Percentiles rank a stretch among this genome's conserved stretches.
These are phyloP conservation scores for Cardiospermum halicacabum DNA, from an alignment of 345 rosid genomes.

Conservation along the genomic window DNA sequence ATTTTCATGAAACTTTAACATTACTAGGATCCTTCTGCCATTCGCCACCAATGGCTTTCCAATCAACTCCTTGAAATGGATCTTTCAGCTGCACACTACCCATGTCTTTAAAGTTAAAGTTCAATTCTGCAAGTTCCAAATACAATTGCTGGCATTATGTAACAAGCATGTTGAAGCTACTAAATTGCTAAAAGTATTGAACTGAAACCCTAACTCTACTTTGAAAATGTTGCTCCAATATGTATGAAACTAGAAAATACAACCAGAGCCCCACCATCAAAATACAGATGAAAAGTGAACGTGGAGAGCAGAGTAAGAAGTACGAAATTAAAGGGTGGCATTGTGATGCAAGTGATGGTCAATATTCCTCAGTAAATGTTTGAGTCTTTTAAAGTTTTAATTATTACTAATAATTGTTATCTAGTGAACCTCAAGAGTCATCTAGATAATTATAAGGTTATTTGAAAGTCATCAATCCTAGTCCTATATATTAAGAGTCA, in stretches of 20 bases:
- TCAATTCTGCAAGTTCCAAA: conserved; percentile 8
- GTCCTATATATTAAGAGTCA: too few relatives aligned
- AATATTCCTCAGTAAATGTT: too few relatives aligned
- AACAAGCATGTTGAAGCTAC: background rate
- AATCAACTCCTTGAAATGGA: conserved; percentile 81
- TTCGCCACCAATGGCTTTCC: conserved; percentile 67
- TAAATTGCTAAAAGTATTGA: background rate
- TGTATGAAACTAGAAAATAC: background rate
- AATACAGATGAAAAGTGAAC: background rate
- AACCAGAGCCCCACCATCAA: background rate
- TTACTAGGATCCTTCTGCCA: conserved; percentile 61
- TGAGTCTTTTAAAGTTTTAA: too few relatives aligned
- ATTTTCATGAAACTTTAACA: too few relatives aligned
- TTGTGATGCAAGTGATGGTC: too few relatives aligned
- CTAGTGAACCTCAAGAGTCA: too few relatives aligned
- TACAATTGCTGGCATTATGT: background rate
- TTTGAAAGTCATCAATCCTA: too few relatives aligned
- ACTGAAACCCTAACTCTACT: background rate
- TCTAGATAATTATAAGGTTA: too few relatives aligned
- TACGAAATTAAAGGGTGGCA: too few relatives aligned
- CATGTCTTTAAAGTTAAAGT: conserved; percentile 28
- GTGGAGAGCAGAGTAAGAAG: too few relatives aligned
- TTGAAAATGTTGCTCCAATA: background rate
- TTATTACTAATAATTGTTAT: too few relatives aligned
- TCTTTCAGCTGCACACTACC: conserved; percentile 60